Conservation (phyloP, 768 basidiomycete genomes). For the Pleurotus sapidus region DNA sequence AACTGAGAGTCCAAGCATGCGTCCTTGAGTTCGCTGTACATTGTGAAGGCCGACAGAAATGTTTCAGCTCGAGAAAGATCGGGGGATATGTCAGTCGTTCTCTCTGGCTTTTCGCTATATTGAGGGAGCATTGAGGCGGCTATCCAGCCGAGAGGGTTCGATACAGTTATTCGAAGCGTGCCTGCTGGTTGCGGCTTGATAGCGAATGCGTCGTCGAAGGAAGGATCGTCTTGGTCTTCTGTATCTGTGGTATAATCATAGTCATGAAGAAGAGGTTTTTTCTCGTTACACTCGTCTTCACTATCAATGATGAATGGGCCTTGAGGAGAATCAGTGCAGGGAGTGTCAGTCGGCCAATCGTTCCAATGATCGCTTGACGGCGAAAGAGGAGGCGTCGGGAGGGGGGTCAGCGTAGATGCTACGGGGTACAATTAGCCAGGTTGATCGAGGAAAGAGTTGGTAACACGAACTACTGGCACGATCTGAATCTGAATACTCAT, state of each 20-base stretch:
- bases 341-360: conserved; percentile 3
- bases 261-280: conserved; percentile 14
- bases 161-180: conserved; percentile 31
- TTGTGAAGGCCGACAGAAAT: conserved; percentile 47
- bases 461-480: conserved; percentile 11
- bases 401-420: conserved; percentile 15
- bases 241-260: conserved; percentile 13
- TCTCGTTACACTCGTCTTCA: conserved; percentile 34
- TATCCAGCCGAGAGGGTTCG: conserved; percentile 10
- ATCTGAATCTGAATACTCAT: conserved; percentile 7
- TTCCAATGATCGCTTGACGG: conserved; percentile 12
- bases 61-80: conserved; percentile 28
- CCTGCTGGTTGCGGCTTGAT: conserved; percentile 22
- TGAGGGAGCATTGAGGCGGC: conserved; percentile 29
- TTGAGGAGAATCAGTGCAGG: conserved; percentile 21
- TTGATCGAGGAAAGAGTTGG: neutral
- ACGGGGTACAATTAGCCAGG: neutral
- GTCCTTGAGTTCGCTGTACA: conserved; percentile 52
- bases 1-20: conserved; percentile 46
- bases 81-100: conserved; percentile 26
- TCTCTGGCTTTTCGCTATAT: conserved; percentile 39
- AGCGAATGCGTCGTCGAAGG: conserved; percentile 15
- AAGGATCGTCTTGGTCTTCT: conserved; percentile 14
- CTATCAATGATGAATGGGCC: conserved; percentile 41
- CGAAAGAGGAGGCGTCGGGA: conserved; percentile 13